These are phyloP conservation scores for Citrus sinensis DNA, from an alignment of 345 rosid species.

Conservation along the genomic window DNA sequence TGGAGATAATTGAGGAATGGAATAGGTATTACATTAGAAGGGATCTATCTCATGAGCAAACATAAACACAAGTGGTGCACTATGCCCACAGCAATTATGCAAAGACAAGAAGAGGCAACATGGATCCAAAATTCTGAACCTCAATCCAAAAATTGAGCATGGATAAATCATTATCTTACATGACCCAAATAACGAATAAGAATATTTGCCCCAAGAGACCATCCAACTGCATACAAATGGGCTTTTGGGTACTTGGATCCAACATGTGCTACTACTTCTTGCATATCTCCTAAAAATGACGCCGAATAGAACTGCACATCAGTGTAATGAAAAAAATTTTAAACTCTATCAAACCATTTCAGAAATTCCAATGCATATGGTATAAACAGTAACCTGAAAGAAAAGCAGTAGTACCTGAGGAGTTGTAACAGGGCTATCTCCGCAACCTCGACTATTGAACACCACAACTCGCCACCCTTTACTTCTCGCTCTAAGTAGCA, in stretches of 20 bases:
- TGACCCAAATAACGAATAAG: slow-evolving; percentile 83
- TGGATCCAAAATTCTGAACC: not conserved
- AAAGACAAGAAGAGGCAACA: not conserved
- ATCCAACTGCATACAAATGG: slow-evolving; percentile 84
- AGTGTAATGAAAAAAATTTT: slow-evolving; percentile 16
- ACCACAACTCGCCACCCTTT: slow-evolving; percentile 90
- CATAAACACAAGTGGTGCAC: not conserved
- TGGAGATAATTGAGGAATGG: too few species aligned
- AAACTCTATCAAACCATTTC: not conserved
- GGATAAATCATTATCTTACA: slow-evolving; percentile 32
- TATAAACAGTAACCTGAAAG: not conserved
- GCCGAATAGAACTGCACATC: slow-evolving; percentile 91
- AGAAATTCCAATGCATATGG: not conserved
- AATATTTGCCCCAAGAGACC: slow-evolving; percentile 96
- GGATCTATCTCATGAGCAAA: not conserved
- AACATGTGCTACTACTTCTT: slow-evolving; percentile 66
- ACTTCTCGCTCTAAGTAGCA: slow-evolving; percentile 58
- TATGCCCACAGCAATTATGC: not conserved
- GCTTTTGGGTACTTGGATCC: slow-evolving; percentile 60
- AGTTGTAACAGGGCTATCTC: slow-evolving; percentile 74
- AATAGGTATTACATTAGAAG: not conserved
- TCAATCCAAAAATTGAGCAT: not conserved
- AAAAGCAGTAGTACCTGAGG: slow-evolving; percentile 52
- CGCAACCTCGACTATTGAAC: slow-evolving; percentile 90
- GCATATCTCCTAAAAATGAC: slow-evolving; percentile 83